Conservation (phyloP, 106 monocot genomes). For the Triglochin maritima region DNA sequence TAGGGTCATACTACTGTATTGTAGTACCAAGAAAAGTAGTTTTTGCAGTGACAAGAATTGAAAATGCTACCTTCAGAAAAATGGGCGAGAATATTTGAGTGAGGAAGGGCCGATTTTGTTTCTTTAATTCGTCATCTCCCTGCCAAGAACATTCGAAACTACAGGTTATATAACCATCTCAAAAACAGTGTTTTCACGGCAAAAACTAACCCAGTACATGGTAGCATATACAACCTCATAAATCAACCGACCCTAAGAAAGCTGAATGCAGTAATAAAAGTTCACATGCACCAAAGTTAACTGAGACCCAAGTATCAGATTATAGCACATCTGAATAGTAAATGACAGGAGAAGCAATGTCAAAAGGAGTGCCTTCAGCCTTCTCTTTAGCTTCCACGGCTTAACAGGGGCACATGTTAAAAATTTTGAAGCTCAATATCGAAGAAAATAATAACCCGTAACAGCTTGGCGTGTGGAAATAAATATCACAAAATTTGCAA, state of each 20-base stretch:
- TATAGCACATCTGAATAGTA: background rate
- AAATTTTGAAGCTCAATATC: no score
- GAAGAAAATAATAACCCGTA: no score
- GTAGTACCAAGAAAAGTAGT: no score
- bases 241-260: background rate
- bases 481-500: background rate
- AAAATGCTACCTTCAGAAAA: constrained; percentile 55
- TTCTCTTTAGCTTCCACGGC: no score
- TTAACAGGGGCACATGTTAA: no score
- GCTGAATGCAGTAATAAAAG: background rate
- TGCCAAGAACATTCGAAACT: background rate
- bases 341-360: no score
- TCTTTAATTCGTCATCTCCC: constrained; percentile 68
- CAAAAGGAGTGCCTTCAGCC: no score
- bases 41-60: background rate
- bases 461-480: background rate
- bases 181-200: background rate
- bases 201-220: background rate
- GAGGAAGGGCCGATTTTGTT: constrained; percentile 56
- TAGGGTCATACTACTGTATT: background rate
- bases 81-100: constrained; percentile 85
- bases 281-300: background rate
- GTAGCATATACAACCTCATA: background rate
- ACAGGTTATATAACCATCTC: background rate
- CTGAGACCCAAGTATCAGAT: background rate